These are phyloP conservation scores for Aaosphaeria arxii DNA, from an alignment of 2,329 filamentous ascomycete species.

Conservation along the genomic window DNA sequence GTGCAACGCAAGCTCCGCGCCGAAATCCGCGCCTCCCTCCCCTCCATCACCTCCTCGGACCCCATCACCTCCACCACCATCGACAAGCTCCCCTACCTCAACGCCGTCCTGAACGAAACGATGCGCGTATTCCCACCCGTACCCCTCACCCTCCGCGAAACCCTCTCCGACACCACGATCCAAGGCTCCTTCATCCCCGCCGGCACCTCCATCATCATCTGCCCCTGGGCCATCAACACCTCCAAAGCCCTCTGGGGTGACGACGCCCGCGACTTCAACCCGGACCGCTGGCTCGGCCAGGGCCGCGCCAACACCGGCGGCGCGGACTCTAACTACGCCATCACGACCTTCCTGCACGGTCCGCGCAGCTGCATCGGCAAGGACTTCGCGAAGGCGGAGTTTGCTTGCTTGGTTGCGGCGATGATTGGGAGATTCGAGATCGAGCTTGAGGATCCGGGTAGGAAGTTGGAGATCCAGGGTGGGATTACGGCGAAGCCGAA, in stretches of 20 bases:
- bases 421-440: slow-evolving; percentile 74
- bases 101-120: slow-evolving; percentile 75
- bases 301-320: slow-evolving; percentile 62
- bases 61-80: slow-evolving; percentile 57
- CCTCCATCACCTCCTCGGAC: slow-evolving; percentile 35
- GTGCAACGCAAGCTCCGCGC: slow-evolving; percentile 49
- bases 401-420: slow-evolving; percentile 76
- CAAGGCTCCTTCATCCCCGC: slow-evolving; percentile 64
- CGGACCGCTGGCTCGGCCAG: slow-evolving; percentile 54
- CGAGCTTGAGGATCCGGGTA: slow-evolving; percentile 58
- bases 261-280: slow-evolving; percentile 72
- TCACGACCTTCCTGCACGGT: slow-evolving; percentile 81
- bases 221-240: slow-evolving; percentile 67
- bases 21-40: slow-evolving; percentile 49
- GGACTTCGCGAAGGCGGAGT: slow-evolving; percentile 77
- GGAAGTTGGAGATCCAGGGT: slow-evolving; percentile 64
- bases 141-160: slow-evolving; percentile 65
- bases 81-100: slow-evolving; percentile 70
- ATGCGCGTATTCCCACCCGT: slow-evolving; percentile 73
- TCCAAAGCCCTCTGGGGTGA: slow-evolving; percentile 69
- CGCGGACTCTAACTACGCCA: slow-evolving; percentile 71
- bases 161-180: slow-evolving; percentile 63
- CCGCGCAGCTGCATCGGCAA: slow-evolving; percentile 83
- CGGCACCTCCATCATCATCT: slow-evolving; percentile 66
- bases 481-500: slow-evolving; percentile 71